phyloP scores from a whole-genome alignment of 148 eudicot genomes.

The Vaccinium corymbosum region DNA sequence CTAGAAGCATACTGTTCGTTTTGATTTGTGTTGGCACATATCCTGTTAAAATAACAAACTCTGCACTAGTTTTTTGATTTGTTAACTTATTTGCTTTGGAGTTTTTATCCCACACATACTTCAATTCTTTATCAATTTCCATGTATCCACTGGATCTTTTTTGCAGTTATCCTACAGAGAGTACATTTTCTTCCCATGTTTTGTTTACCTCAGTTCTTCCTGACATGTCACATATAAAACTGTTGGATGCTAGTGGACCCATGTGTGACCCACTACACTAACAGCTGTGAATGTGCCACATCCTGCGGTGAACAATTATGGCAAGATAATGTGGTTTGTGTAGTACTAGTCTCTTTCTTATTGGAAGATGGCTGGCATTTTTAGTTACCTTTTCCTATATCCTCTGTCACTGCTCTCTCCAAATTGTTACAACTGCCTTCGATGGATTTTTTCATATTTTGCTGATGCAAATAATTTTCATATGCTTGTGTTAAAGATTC shows the following conservation, averaged over 20 bases:
- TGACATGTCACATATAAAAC: not conserved
- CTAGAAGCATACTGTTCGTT: not conserved
- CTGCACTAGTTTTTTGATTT: not conserved
- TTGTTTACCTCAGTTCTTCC: not conserved
- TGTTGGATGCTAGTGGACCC: not conserved
- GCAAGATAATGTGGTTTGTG: not conserved
- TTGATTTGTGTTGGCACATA: not conserved
- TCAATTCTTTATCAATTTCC: not conserved
- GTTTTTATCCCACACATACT: not conserved
- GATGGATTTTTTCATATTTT: not conserved
- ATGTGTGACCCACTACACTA: not conserved
- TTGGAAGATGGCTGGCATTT: not conserved
- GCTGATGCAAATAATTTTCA: constrained; percentile 2
- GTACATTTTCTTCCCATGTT: not conserved
- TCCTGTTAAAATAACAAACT: not conserved
- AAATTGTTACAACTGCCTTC: not conserved
- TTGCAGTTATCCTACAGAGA: not conserved
- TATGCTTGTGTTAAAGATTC: constrained; percentile 45
- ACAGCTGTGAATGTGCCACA: not conserved
- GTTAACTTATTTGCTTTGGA: not conserved
- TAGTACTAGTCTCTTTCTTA: not conserved
- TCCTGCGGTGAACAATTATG: not conserved
- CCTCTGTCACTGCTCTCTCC: not conserved
- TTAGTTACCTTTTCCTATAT: constrained; percentile 6
- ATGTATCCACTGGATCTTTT: not conserved